A percentile compares a stretch with the other conserved stretches of the same genome.
phyloP scores from a whole-genome alignment of 2,329 filamentous ascomycete species.

The Plectosphaerella sp. region DNA sequence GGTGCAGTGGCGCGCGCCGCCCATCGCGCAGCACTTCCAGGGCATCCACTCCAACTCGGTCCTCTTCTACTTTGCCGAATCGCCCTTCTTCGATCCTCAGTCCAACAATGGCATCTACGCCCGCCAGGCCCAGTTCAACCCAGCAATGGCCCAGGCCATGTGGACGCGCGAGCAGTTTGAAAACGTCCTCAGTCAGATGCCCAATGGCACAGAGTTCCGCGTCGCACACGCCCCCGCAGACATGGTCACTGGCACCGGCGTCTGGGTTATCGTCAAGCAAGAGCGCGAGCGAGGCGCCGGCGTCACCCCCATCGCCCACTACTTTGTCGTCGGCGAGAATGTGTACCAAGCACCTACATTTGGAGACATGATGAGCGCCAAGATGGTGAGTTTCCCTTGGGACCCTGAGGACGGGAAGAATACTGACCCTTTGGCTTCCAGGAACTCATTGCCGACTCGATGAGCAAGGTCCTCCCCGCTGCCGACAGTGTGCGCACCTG shows the following conservation, averaged over 20 bases:
- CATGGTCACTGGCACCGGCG: conserved; percentile 59
- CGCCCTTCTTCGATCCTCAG: conserved; percentile 63
- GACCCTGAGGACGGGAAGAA: not conserved
- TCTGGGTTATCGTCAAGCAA: conserved; percentile 69
- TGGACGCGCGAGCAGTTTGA: conserved; percentile 61
- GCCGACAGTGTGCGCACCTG: conserved; percentile 48
- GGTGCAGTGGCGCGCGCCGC: conserved; percentile 60
- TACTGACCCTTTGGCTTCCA: not conserved
- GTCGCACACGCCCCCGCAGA: conserved; percentile 63
- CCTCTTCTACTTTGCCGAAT: conserved; percentile 64
- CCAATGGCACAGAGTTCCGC: conserved; percentile 59
- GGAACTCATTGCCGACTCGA: conserved; percentile 23
- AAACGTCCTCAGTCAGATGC: conserved; percentile 56
- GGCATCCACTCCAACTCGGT: conserved; percentile 62
- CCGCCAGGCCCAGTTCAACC: conserved; percentile 58
- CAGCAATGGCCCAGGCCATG: conserved; percentile 51
- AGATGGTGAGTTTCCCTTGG: conserved; percentile 41
- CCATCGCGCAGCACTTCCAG: conserved; percentile 43
- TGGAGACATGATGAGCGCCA: conserved; percentile 53
- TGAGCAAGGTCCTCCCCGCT: conserved; percentile 48
- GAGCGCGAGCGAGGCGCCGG: conserved; percentile 52
- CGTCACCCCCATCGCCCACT: conserved; percentile 53
- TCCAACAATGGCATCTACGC: conserved; percentile 64
- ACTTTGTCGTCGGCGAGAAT: conserved; percentile 62
- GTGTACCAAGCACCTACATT: conserved; percentile 63